Evolutionary conservation across 352 stramenopile genomes (phyloP).

Genomic region (Phytophthora boehmeriae): DNA sequence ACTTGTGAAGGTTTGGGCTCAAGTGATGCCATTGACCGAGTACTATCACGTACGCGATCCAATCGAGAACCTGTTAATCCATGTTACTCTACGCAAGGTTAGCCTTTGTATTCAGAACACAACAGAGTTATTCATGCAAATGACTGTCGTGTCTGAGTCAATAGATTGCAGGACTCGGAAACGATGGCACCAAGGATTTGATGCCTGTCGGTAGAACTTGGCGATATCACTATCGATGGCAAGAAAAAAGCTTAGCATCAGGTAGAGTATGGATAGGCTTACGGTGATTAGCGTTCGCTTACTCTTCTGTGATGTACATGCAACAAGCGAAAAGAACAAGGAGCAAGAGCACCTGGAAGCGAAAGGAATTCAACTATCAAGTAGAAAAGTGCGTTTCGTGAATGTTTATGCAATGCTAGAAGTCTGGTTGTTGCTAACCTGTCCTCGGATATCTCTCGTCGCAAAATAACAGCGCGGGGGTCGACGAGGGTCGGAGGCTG

Average conservation of each 20-base stretch:
- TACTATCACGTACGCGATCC: constrained; percentile 80
- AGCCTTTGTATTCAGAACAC: background rate
- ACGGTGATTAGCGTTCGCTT: background rate
- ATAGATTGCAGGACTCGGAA: constrained; percentile 30
- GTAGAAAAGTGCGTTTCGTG: constrained; percentile 4
- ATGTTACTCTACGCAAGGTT: constrained; percentile 70
- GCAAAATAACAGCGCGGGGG: constrained; percentile 8
- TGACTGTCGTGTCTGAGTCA: no score
- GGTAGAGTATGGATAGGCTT: constrained; percentile 3
- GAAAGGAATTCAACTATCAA: constrained; percentile 23
- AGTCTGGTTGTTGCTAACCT: background rate
- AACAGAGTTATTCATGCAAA: background rate
- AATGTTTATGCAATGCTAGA: background rate
- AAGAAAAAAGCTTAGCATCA: constrained; percentile 47
- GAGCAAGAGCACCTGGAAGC: constrained; percentile 18
- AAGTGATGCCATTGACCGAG: constrained; percentile 42
- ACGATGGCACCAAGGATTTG: constrained; percentile 5
- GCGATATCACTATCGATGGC: constrained; percentile 60
- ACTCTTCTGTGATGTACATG: no score
- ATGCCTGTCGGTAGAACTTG: constrained; percentile 42
- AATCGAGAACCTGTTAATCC: constrained; percentile 69
- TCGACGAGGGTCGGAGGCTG: constrained; percentile 1
- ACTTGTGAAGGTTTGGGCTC: background rate
- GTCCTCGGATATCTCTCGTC: no score
- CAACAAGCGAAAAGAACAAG: constrained; percentile 21